Evolutionary conservation across 192 early-diverging fungal genomes (phyloP), one percentile per base, ranked within the genome.

Genomic region (Rhizophagus sp.): DNA sequence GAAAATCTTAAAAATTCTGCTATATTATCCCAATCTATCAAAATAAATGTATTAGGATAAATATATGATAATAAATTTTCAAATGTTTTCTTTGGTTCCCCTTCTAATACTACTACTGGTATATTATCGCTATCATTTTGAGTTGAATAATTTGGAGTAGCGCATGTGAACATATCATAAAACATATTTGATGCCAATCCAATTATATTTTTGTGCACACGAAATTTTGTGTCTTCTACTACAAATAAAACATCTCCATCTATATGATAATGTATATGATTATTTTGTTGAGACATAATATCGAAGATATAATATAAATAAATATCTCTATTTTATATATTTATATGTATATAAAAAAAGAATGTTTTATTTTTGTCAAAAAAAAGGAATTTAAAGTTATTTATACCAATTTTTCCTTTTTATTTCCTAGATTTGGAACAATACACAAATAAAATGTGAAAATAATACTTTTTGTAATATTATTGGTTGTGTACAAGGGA

Each of bases 241-340:
- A 75, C 36, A 6, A 75, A 12, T 75, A 61, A 27, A 52, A 75
- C 27, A 62, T 75, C 73, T 2, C 73, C 73, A 24, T 75, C 73
- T 17, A 44, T 7, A 75, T 75, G 62, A 75, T 75, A 75, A 61
- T 75, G 73, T 30, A 75, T 22, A 4, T 61, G 13, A 61, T 27
- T 75, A 44, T n/a, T 33, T 70, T 70, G 13, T 39, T 17, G 52
- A 57, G 52, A 57, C 52, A 57, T 57, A 19, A 5, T 57, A 57
- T 57, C 17, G 52, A 36, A 36, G 36, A 36, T 36, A 15, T n/a
- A n/a, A n/a, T n/a, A 5, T 57, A 19, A 4, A 19, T 57, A 3
- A 19, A 19, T 19, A 19, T 30, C 30, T 50, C 0, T 50, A 13
- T 52, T 52, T 52, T 52, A 13, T 57, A 17, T 5, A 19, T 57